Conservation (phyloP, 495 filamentous ascomycete genomes). For the Lophiotrema nucula region DNA sequence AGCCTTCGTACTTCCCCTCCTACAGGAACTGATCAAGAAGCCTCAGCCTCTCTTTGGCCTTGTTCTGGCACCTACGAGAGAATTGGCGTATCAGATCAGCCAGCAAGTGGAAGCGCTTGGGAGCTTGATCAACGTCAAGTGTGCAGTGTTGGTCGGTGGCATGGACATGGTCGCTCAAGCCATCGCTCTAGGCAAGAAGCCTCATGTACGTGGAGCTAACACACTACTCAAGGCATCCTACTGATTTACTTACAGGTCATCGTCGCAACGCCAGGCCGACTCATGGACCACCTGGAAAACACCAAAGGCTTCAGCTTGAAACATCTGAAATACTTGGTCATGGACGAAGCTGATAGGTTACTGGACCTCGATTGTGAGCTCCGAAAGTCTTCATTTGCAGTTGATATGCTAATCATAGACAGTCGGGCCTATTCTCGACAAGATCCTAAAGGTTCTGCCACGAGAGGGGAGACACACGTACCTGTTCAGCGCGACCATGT, state of each 20-base stretch:
- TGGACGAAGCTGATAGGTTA: constrained; percentile 92
- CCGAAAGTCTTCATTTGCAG: constrained; percentile 79
- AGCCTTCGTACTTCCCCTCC: constrained; percentile 83
- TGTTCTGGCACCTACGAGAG: constrained; percentile 85
- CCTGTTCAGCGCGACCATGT: constrained; percentile 93
- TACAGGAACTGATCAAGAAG: constrained; percentile 71
- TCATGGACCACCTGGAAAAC: constrained; percentile 93
- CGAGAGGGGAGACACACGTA: constrained; percentile 70
- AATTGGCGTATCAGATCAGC: constrained; percentile 87
- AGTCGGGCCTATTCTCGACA: constrained; percentile 66
- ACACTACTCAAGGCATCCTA: too few relatives aligned
- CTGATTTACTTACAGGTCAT: too few relatives aligned
- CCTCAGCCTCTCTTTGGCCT: constrained; percentile 76
- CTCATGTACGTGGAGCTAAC: too few relatives aligned
- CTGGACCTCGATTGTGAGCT: constrained; percentile 94
- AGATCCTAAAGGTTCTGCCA: constrained; percentile 86
- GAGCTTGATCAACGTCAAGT: constrained; percentile 74
- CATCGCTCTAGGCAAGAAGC: constrained; percentile 86
- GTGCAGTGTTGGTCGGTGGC: constrained; percentile 79
- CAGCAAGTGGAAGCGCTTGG: constrained; percentile 82
- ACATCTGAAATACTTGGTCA: constrained; percentile 73
- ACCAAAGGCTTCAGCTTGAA: constrained; percentile 90
- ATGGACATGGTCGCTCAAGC: constrained; percentile 92
- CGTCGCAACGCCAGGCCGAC: constrained; percentile 82
- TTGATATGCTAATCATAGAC: constrained; percentile 47